These are phyloP conservation scores for Pythium phragmiticola DNA, from an alignment of 352 stramenopile species.

Conservation along the genomic window DNA sequence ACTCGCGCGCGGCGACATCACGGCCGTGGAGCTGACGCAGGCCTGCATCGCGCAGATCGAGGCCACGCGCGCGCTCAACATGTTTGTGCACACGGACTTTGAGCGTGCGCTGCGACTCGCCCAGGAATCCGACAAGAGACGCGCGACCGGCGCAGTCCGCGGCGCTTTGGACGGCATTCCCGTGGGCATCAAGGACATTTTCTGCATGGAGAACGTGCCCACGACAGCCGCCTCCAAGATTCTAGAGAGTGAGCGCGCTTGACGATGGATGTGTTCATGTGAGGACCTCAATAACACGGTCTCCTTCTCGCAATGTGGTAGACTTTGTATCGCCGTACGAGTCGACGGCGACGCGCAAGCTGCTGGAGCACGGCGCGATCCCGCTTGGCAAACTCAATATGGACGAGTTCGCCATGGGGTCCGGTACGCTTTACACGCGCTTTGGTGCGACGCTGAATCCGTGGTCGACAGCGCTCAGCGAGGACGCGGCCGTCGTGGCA, in stretches of 20 bases:
- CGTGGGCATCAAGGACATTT: conserved; percentile 96
- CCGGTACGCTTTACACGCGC: conserved; percentile 89
- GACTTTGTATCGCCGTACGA: conserved; percentile 91
- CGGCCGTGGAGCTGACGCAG: conserved; percentile 60
- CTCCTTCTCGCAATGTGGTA: not conserved
- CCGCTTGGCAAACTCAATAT: conserved; percentile 97
- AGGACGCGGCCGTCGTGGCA: conserved; percentile 56
- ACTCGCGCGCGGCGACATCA: conserved; percentile 45
- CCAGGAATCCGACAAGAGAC: conserved; percentile 73
- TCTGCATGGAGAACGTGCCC: conserved; percentile 89
- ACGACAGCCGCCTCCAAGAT: conserved; percentile 91
- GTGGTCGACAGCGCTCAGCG: conserved; percentile 64
- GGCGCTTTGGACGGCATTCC: conserved; percentile 94
- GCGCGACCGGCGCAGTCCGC: conserved; percentile 35
- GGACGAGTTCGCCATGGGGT: conserved; percentile 99
- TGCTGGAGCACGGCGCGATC: conserved; percentile 90
- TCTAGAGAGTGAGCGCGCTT: conserved; percentile 52
- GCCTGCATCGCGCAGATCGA: conserved; percentile 78
- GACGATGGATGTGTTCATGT: too few species aligned
- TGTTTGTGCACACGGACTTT: conserved; percentile 78
- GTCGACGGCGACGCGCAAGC: conserved; percentile 76
- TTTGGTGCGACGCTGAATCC: conserved; percentile 89
- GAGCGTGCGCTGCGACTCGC: conserved; percentile 69
- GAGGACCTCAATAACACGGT: too few species aligned
- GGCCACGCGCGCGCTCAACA: conserved; percentile 65